Evolutionary conservation across 345 rosid genomes (phyloP), one percentile per base, ranked within the genome.

Genomic region (Raphanus raphanistrum): DNA sequence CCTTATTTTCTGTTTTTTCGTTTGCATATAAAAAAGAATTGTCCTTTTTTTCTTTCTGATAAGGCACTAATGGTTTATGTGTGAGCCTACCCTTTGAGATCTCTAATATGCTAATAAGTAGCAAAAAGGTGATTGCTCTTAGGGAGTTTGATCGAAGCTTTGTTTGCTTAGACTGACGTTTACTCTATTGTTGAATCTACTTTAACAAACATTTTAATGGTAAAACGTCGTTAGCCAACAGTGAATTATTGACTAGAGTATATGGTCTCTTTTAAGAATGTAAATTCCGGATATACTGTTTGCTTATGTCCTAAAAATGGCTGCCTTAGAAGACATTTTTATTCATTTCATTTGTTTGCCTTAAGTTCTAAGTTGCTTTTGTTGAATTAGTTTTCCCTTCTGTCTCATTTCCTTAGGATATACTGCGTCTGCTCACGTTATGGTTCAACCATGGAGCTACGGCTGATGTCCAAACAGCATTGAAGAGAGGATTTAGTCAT

Each of bases 391-490:
- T 68, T 78, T 6, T 26, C 36, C 50, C 26, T 43, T 41, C 76
- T 32, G 27, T 70, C 27, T 67, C 66, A 29, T 77, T 85, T 68
- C 72, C 73, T 76, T 88, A 95, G 99, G 99, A 95, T 78, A 95
- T 95, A 85, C 94, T 95, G 74, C 98, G 99, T 66, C 94, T 95
- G 68, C 98, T 95, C 68, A 95, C 99, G 1, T 76, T 95, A 80
- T 95, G 99, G 99, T 95, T 95, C 86, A 95, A 90, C 85, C 97
- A 95, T 87, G 98, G 99, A 84, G 93, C 90, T 81, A 88, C 92
- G 41, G 84, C 80, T 68, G 98, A 95, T 64, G 98, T 95, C 82
- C 99, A 95, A 84, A 81, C 59, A 82, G 99, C 99, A 74, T 77
- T 95, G 57, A 85, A 84, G 90, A 87, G 79, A 72, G 99, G 99